These are phyloP conservation scores for Graphilbum ipis-grandicollis DNA, from an alignment of 2,329 filamentous ascomycete genomes.

Conservation along the genomic window DNA sequence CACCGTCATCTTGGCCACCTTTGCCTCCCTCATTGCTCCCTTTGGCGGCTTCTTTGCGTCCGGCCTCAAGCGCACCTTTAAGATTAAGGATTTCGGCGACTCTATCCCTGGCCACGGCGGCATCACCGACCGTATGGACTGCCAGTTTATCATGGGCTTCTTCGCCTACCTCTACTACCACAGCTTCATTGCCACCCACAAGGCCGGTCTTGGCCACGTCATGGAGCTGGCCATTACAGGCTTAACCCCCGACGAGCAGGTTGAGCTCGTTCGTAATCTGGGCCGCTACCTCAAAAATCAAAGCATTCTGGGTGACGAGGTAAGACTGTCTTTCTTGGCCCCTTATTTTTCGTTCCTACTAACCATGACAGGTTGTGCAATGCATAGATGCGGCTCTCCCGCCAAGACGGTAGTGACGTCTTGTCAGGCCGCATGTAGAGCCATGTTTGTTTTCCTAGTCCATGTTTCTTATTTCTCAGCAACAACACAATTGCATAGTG, in stretches of 20 bases:
- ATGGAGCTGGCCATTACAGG: slow-evolving; percentile 86
- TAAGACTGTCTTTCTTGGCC: slow-evolving; percentile 12
- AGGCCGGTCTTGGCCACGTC: slow-evolving; percentile 68
- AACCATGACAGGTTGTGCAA: slow-evolving; percentile 6
- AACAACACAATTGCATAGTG: background rate
- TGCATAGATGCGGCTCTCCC: slow-evolving; percentile 10
- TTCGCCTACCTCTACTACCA: slow-evolving; percentile 98
- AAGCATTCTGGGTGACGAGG: slow-evolving; percentile 25
- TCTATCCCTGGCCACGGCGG: slow-evolving; percentile 95
- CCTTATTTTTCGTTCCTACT: background rate
- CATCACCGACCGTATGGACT: slow-evolving; percentile 98
- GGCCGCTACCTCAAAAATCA: slow-evolving; percentile 48
- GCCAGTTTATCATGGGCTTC: slow-evolving; percentile 99
- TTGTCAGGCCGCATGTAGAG: background rate
- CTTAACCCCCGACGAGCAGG: slow-evolving; percentile 72
- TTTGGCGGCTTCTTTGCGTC: slow-evolving; percentile 98
- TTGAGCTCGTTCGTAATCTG: slow-evolving; percentile 57
- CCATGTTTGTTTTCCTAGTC: background rate
- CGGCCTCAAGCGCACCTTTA: slow-evolving; percentile 94
- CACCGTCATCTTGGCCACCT: slow-evolving; percentile 75
- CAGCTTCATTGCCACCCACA: slow-evolving; percentile 83
- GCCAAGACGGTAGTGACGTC: slow-evolving; percentile 5
- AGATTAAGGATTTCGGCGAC: slow-evolving; percentile 99
- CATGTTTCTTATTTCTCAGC: background rate
- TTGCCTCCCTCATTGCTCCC: slow-evolving; percentile 89